phyloP scores from a whole-genome alignment of 768 basidiomycete species.

The Tylopilus intermedius region DNA sequence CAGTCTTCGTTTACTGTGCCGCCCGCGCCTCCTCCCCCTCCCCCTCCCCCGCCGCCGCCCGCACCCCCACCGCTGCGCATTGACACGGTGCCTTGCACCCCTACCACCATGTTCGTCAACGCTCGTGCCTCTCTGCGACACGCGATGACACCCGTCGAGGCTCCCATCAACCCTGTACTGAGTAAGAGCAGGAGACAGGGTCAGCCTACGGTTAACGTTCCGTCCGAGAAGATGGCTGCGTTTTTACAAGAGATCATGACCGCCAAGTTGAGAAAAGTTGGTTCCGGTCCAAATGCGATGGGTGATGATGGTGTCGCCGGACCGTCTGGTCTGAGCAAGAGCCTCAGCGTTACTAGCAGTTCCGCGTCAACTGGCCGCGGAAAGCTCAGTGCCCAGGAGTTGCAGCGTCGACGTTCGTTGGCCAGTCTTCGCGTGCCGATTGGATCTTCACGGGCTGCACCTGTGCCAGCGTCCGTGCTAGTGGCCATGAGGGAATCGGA shows the following conservation, averaged over 20 bases:
- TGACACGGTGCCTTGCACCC: slow-evolving; percentile 26
- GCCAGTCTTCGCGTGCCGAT: slow-evolving; percentile 26
- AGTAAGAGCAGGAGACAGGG: slow-evolving; percentile 43
- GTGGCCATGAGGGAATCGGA: slow-evolving; percentile 8
- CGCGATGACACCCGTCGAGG: slow-evolving; percentile 48
- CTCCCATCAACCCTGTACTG: slow-evolving; percentile 49
- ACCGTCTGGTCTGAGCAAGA: slow-evolving; percentile 30
- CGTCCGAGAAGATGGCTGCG: slow-evolving; percentile 78
- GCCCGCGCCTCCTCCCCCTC: slow-evolving; percentile 37
- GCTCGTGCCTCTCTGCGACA: slow-evolving; percentile 68
- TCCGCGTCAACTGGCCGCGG: not conserved
- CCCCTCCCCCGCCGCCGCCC: slow-evolving; percentile 35
- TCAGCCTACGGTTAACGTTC: slow-evolving; percentile 65
- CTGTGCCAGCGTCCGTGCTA: slow-evolving; percentile 8
- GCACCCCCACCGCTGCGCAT: slow-evolving; percentile 30
- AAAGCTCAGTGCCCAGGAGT: slow-evolving; percentile 17
- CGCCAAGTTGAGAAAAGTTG: slow-evolving; percentile 58
- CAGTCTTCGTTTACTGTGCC: slow-evolving; percentile 19
- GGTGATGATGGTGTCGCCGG: slow-evolving; percentile 20
- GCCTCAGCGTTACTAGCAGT: slow-evolving; percentile 16
- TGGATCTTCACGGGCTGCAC: slow-evolving; percentile 20
- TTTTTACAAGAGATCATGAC: slow-evolving; percentile 79
- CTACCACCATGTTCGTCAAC: slow-evolving; percentile 43
- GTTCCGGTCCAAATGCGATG: slow-evolving; percentile 19
- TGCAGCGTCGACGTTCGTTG: slow-evolving; percentile 24